These are phyloP conservation scores for Diplosphaera chodatii DNA, from an alignment of 139 green algal species.

Conservation along the genomic window DNA sequence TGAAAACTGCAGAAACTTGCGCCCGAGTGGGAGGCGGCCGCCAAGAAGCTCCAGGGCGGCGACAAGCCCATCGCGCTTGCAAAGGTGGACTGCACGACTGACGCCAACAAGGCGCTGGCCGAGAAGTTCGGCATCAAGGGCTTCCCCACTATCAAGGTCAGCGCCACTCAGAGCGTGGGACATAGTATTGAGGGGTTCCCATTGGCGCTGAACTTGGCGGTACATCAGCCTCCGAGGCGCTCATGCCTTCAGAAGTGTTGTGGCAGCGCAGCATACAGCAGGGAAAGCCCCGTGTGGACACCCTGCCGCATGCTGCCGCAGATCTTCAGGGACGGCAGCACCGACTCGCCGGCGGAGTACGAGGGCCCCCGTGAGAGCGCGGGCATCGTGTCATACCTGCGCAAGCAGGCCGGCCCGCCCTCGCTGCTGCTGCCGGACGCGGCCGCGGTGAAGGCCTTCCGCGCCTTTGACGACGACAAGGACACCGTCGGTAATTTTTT, in stretches of 20 bases:
- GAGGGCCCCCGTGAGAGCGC: constrained; percentile 35
- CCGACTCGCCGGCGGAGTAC: constrained; percentile 28
- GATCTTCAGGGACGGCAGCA: constrained; percentile 36
- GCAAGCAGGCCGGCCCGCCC: constrained; percentile 20
- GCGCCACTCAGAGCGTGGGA: neutral
- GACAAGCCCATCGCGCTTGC: constrained; percentile 20
- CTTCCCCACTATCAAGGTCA: constrained; percentile 48
- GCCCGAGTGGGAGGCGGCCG: constrained; percentile 37
- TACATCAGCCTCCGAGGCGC: too few relatives aligned
- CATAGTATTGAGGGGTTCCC: too few relatives aligned
- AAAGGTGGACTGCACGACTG: constrained; percentile 33
- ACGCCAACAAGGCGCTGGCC: constrained; percentile 35
- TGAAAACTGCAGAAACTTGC: constrained; percentile 20
- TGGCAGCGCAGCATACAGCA: too few relatives aligned
- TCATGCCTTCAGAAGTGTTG: too few relatives aligned
- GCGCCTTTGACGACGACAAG: neutral
- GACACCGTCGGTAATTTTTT: neutral
- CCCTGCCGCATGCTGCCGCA: constrained; percentile 3
- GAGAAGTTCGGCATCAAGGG: constrained; percentile 34
- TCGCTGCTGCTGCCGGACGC: constrained; percentile 10
- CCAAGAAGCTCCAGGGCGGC: constrained; percentile 13
- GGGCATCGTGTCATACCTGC: constrained; percentile 44
- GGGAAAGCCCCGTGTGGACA: too few relatives aligned
- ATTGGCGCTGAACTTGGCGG: too few relatives aligned
- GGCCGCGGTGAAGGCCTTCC: constrained; percentile 4